Evolutionary conservation across 73 alveolate genomes (phyloP).

Genomic region (Strombidium stylifer): DNA sequence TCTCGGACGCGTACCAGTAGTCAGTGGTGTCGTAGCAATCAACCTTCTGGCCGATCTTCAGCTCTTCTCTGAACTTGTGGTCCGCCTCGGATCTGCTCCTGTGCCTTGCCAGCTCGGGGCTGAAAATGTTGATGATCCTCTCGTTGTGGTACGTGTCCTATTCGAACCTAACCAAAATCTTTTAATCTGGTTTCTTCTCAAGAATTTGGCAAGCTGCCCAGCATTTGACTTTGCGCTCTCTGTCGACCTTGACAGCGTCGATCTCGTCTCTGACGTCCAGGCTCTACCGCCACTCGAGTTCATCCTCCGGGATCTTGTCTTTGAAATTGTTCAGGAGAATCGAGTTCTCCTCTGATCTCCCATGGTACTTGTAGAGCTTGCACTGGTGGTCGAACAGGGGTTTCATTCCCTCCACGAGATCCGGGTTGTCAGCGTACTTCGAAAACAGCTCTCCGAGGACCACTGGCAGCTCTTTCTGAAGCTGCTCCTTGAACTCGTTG

Average conservation of each 20-base stretch:
- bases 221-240: slow-evolving; percentile 44
- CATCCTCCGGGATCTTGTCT: slow-evolving; percentile 40
- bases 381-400: slow-evolving; percentile 10
- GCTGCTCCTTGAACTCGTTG: too few species aligned
- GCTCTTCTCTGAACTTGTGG: too few species aligned
- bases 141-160: slow-evolving; percentile 52
- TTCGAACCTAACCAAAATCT: background rate
- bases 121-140: slow-evolving; percentile 29
- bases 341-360: background rate
- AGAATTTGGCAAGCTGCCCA: slow-evolving; percentile 70
- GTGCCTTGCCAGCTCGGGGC: slow-evolving; percentile 50
- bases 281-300: slow-evolving; percentile 55
- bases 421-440: slow-evolving; percentile 11
- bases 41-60: slow-evolving; percentile 60
- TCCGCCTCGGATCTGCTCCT: slow-evolving; percentile 35
- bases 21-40: slow-evolving; percentile 78
- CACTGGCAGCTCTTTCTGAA: background rate
- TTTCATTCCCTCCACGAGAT: slow-evolving; percentile 33
- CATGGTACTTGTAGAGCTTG: background rate
- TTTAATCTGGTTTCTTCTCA: slow-evolving; percentile 12
- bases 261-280: slow-evolving; percentile 53
- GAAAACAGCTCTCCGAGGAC: background rate
- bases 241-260: slow-evolving; percentile 78
- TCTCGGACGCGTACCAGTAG: slow-evolving; percentile 61
- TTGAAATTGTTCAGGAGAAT: slow-evolving; percentile 2